These are phyloP conservation scores for Chlorella sorokiniana DNA, from an alignment of 139 green algal species.

Conservation along the genomic window DNA sequence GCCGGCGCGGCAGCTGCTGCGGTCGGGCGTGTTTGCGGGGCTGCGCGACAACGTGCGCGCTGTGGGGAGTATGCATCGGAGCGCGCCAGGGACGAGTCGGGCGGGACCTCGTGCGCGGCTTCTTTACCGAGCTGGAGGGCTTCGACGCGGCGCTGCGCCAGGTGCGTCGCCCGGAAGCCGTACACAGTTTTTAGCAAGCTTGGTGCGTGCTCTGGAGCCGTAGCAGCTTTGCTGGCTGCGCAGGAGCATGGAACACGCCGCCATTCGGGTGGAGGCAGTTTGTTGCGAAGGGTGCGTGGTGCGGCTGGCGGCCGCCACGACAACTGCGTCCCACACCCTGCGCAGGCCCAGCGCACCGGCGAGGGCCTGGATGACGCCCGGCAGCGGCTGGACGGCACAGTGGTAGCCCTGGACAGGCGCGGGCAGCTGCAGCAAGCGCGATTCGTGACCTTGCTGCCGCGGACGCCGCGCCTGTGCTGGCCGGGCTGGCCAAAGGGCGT, in stretches of 20 bases:
- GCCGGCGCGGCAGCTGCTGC: slow-evolving; percentile 32
- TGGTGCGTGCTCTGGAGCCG: too few relatives aligned
- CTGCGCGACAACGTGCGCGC: slow-evolving; percentile 28
- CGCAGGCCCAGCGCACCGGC: not conserved
- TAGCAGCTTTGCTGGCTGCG: too few relatives aligned
- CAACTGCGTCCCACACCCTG: not conserved
- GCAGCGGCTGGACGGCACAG: slow-evolving; percentile 10
- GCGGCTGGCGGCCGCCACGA: not conserved
- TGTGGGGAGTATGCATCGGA: slow-evolving; percentile 39
- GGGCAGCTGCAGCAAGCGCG: not conserved
- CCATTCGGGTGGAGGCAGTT: too few relatives aligned
- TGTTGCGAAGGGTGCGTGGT: too few relatives aligned
- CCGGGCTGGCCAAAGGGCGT: not conserved
- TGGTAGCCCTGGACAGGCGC: slow-evolving; percentile 34
- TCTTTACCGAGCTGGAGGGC: slow-evolving; percentile 41
- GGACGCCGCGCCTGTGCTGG: not conserved
- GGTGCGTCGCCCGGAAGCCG: not conserved
- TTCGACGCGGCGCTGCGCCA: slow-evolving; percentile 32
- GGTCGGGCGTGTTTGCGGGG: slow-evolving; percentile 43
- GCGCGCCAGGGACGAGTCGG: slow-evolving; percentile 9
- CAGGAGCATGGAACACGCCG: too few relatives aligned
- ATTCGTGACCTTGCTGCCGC: not conserved
- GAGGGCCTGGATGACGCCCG: slow-evolving; percentile 16
- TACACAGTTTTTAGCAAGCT: too few relatives aligned
- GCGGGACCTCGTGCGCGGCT: slow-evolving; percentile 10